Conservation (phyloP, 1,284 basidiomycete species). For the Ustilago vetiveriae region DNA sequence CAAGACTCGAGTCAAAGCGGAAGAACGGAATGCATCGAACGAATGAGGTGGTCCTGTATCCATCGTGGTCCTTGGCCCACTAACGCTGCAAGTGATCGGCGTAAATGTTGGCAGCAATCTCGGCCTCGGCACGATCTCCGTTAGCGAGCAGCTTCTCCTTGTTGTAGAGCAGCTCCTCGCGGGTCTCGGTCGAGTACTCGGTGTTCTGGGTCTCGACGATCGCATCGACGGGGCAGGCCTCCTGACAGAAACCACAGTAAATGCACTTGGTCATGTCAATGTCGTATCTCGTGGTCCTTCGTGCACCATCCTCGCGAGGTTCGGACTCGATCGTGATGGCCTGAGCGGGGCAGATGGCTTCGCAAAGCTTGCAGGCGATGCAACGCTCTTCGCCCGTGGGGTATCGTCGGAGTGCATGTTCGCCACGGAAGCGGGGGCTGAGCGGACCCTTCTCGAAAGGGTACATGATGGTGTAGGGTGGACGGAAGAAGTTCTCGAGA, state of each 20-base stretch:
- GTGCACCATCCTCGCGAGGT: slow-evolving; percentile 90
- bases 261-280: slow-evolving; percentile 82
- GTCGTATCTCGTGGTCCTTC: slow-evolving; percentile 97
- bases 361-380: slow-evolving; percentile 97
- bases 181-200: slow-evolving; percentile 90
- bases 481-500: slow-evolving; percentile 95
- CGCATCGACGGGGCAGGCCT: slow-evolving; percentile 99
- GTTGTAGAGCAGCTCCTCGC: slow-evolving; percentile 98
- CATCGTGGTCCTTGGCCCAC: neutral
- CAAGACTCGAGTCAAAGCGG: neutral
- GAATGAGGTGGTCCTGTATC: neutral
- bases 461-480: slow-evolving; percentile 93
- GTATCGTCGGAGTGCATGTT: slow-evolving; percentile 97
- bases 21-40: neutral
- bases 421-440: slow-evolving; percentile 96
- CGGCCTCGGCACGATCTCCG: slow-evolving; percentile 93
- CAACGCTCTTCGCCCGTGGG: slow-evolving; percentile 98
- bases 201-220: slow-evolving; percentile 85
- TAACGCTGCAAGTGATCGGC: slow-evolving; percentile 64
- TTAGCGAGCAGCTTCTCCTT: slow-evolving; percentile 92
- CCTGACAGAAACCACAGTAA: slow-evolving; percentile 70
- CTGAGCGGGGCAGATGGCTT: slow-evolving; percentile 98
- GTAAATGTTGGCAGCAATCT: slow-evolving; percentile 70
- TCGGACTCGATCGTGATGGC: slow-evolving; percentile 99
- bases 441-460: slow-evolving; percentile 88